A percentile compares a stretch with the other conserved stretches of the same genome.
Conservation (phyloP, 345 rosid species). For the Lepidium africanum region DNA sequence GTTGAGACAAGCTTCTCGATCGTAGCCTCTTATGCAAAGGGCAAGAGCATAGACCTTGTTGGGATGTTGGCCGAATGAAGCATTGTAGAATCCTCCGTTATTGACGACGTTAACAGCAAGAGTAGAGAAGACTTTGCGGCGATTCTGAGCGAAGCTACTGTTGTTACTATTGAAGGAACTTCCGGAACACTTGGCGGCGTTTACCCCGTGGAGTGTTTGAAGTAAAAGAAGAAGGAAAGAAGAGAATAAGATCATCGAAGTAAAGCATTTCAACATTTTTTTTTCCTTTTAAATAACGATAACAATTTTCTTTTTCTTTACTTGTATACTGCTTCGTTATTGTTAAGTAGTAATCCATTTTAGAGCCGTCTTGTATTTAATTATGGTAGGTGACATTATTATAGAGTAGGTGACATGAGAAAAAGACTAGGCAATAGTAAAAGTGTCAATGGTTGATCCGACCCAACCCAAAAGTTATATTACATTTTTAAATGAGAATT, state of each 20-base stretch:
- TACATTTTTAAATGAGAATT: too few relatives aligned
- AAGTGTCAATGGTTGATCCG: too few relatives aligned
- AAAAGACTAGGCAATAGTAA: background rate
- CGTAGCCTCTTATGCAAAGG: slow-evolving; percentile 27
- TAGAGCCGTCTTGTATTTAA: too few relatives aligned
- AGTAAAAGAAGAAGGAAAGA: background rate
- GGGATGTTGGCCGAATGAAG: slow-evolving; percentile 7
- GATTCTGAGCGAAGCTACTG: background rate
- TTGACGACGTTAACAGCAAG: slow-evolving; percentile 7
- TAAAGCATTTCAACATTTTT: background rate
- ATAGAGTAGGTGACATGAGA: too few relatives aligned
- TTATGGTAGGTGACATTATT: too few relatives aligned
- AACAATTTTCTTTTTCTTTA: background rate
- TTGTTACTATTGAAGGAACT: background rate
- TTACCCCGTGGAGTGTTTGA: background rate
- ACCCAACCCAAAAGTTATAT: too few relatives aligned
- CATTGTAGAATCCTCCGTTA: slow-evolving; percentile 10
- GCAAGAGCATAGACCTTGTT: slow-evolving; percentile 22
- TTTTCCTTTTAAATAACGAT: background rate
- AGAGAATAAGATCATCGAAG: background rate
- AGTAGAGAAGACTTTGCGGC: slow-evolving; percentile 10
- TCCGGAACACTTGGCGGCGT: background rate
- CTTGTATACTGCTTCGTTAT: too few relatives aligned
- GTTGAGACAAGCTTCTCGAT: slow-evolving; percentile 1
- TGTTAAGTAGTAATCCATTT: too few relatives aligned